phyloP scores from a whole-genome alignment of 2,329 filamentous ascomycete species.

The Hymenoscyphus infarciens region DNA sequence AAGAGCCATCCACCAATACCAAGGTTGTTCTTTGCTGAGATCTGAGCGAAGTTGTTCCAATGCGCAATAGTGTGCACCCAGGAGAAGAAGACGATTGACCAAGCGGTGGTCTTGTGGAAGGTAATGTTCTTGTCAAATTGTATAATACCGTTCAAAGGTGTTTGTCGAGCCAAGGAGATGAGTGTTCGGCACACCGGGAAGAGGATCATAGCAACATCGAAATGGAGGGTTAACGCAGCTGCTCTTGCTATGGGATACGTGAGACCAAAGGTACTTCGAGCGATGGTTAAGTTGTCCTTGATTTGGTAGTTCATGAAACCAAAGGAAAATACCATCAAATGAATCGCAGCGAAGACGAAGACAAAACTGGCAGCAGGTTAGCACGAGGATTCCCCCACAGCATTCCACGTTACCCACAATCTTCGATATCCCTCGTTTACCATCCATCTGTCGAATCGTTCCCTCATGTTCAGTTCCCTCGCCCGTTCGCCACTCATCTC shows the following conservation, averaged over 20 bases:
- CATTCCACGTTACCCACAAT: conserved; percentile 54
- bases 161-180: conserved; percentile 76
- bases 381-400: conserved; percentile 17
- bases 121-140: conserved; percentile 89
- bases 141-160: conserved; percentile 79
- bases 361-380: conserved; percentile 59
- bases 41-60: conserved; percentile 81
- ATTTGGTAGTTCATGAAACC: conserved; percentile 76
- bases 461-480: conserved; percentile 62
- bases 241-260: conserved; percentile 75
- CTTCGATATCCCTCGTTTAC: conserved; percentile 81
- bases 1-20: conserved; percentile 75
- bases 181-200: conserved; percentile 81
- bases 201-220: conserved; percentile 75
- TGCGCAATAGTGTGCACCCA: conserved; percentile 84
- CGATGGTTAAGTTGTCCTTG: conserved; percentile 68
- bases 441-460: conserved; percentile 84
- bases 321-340: conserved; percentile 75
- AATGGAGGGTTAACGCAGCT: conserved; percentile 72
- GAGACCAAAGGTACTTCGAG: conserved; percentile 66
- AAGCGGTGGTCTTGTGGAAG: conserved; percentile 80
- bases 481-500: conserved; percentile 75
- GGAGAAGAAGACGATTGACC: conserved; percentile 85
- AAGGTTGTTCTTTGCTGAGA: conserved; percentile 69
- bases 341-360: conserved; percentile 68